Evolutionary conservation across 768 basidiomycete species (phyloP), one percentile per base, ranked within the genome.

Genomic region (Dioszegia crocea): DNA sequence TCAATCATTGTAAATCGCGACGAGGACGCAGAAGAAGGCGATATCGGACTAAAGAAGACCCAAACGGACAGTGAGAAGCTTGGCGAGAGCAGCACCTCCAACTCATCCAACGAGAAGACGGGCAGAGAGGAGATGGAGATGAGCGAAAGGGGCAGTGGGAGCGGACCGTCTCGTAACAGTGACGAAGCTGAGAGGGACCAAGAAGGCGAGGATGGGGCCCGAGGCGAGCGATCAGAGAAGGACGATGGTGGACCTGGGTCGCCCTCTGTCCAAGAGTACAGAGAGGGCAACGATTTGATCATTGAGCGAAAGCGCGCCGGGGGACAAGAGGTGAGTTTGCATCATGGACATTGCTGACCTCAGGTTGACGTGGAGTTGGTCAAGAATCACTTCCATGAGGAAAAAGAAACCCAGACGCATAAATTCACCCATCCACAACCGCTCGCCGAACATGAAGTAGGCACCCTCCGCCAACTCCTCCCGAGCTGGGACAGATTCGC

Each of bases 1-100:
- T 86, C 88, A 44, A 85, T 94, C 61, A 83, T 91, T 33, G 87
- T 94, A 72, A 94, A 96, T 71, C 82, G 89, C 21, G 92, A 94
- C 71, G 78, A 78, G 43, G 78, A 79, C 49, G 78, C 60, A 0
- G 75, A 76, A 38, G 79, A 78, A 16, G 81, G 84, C 76, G 85
- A 87, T 73, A 73, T 80, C 21, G 83, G 83, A 8, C 68, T 80
- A 27, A 30, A 5, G 74, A 40, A 23, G 26, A 3, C 49, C 46
- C 8, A 29, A 23, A 21, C 36, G 29, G 52, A 40, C n/a, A 51
- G 23, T 17, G 64, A 65, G 48, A 63, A 64, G 54, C 74, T 43
- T 62, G 26, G 43, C 23, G 31, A 57, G 38, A 33, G 24, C 30
- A 56, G 48, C 10, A 26, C 26, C n/a, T n/a, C n/a, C 12, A 51